Percentiles rank a stretch among this genome's conserved stretches.
phyloP scores from a whole-genome alignment of 345 rosid species.

The Pistacia vera region DNA sequence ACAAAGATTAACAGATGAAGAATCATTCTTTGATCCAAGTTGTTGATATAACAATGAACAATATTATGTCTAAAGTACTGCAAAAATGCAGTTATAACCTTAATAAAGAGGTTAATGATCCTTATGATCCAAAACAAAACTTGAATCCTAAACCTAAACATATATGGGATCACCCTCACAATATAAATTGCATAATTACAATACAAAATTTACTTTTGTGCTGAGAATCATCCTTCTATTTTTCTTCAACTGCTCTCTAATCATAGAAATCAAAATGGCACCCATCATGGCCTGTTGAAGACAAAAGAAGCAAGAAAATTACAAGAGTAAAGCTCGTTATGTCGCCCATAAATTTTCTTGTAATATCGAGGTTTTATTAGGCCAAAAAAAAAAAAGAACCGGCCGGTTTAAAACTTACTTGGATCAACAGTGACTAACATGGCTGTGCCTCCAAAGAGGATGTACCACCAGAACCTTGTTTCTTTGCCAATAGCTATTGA shows the following conservation, averaged over 20 bases:
- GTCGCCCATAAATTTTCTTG: too few species aligned
- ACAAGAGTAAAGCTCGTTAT: too few species aligned
- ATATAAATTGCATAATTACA: not conserved
- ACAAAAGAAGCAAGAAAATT: not conserved
- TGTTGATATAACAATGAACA: too few species aligned
- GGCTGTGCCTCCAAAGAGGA: slow-evolving; percentile 97
- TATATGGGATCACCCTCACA: not conserved
- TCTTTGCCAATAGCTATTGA: slow-evolving; percentile 94
- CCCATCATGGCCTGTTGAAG: slow-evolving; percentile 52
- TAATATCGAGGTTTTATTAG: too few species aligned
- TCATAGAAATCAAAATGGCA: slow-evolving; percentile 47
- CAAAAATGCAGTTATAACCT: slow-evolving; percentile 6
- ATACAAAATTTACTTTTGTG: slow-evolving; percentile 21
- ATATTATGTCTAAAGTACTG: slow-evolving; percentile 1
- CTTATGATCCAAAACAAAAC: slow-evolving; percentile 6
- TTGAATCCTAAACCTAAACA: not conserved
- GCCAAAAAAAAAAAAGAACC: too few species aligned
- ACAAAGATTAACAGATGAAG: too few species aligned
- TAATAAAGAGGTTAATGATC: not conserved
- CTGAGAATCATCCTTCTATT: too few species aligned
- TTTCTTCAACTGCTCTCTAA: not conserved
- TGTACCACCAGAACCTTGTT: slow-evolving; percentile 69
- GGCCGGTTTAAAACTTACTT: slow-evolving; percentile 27
- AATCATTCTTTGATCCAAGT: too few species aligned
- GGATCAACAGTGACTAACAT: slow-evolving; percentile 91